Percentiles rank a stretch among this genome's conserved stretches.
These are phyloP conservation scores for Microbotryum silenes-acaulis DNA, from an alignment of 1,284 basidiomycete genomes.

Conservation along the genomic window DNA sequence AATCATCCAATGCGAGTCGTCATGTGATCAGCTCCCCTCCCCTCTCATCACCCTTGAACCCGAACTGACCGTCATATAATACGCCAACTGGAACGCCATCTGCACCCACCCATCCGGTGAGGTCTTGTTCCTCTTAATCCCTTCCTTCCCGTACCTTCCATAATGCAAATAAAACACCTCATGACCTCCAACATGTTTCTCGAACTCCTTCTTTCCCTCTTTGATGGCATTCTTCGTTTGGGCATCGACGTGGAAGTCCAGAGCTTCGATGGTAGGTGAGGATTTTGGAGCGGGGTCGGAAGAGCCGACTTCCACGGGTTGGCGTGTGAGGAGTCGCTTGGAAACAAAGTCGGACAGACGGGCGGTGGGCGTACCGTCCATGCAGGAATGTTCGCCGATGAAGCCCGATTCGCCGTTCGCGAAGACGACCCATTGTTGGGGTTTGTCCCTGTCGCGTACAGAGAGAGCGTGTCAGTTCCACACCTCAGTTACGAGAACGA, in stretches of 20 bases:
- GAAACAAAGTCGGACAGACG: slow-evolving; percentile 65
- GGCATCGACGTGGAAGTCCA: slow-evolving; percentile 60
- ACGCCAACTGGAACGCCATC: slow-evolving; percentile 79
- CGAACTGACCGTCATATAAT: slow-evolving; percentile 45
- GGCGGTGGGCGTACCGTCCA: slow-evolving; percentile 66
- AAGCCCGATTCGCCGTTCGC: slow-evolving; percentile 71
- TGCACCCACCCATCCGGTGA: slow-evolving; percentile 91
- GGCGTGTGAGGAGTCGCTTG: slow-evolving; percentile 50
- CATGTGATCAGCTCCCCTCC: slow-evolving; percentile 41
- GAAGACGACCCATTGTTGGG: slow-evolving; percentile 69
- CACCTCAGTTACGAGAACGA: slow-evolving; percentile 40
- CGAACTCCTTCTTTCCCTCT: slow-evolving; percentile 53
- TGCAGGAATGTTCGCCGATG: slow-evolving; percentile 85
- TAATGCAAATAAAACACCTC: slow-evolving; percentile 60
- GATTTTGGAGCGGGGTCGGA: slow-evolving; percentile 47
- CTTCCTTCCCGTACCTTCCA: slow-evolving; percentile 66
- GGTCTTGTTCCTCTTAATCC: slow-evolving; percentile 75
- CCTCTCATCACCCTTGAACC: too few species aligned
- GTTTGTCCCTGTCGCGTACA: slow-evolving; percentile 59
- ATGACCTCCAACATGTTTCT: slow-evolving; percentile 59
- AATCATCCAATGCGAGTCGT: background rate
- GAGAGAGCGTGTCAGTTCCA: too few species aligned
- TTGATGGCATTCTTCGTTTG: slow-evolving; percentile 49
- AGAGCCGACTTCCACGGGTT: slow-evolving; percentile 35
- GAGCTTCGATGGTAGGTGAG: slow-evolving; percentile 45